Conservation (phyloP, 768 basidiomycete genomes). For the Gymnopilus junonius region DNA sequence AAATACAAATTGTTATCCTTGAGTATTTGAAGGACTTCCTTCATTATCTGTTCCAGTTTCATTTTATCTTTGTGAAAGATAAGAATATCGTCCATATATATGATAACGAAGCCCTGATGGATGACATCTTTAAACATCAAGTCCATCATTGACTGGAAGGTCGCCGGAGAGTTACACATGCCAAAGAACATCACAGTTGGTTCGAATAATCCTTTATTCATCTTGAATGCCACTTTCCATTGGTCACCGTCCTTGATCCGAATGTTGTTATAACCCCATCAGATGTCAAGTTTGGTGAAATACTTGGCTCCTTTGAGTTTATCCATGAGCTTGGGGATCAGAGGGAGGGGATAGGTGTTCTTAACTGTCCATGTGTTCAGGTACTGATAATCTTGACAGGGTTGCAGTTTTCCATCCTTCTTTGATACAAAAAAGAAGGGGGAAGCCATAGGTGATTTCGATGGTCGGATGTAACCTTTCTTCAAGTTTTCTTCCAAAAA, state of each 20-base stretch:
- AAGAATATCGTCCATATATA: conserved; percentile 10
- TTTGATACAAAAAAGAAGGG: conserved; percentile 32
- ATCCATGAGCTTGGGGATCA: conserved; percentile 20
- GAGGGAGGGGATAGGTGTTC: conserved; percentile 39
- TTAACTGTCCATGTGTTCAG: conserved; percentile 40
- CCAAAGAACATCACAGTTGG: background rate
- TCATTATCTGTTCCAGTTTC: background rate
- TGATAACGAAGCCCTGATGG: background rate
- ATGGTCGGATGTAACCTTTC: conserved; percentile 23
- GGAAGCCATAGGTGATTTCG: conserved; percentile 23
- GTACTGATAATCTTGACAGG: conserved; percentile 36
- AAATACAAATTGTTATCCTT: conserved; percentile 33
- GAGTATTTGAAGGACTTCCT: conserved; percentile 29
- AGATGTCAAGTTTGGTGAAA: too few relatives aligned
- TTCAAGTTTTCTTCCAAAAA: conserved; percentile 30
- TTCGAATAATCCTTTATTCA: background rate
- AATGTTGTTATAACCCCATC: background rate
- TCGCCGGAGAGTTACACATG: background rate
- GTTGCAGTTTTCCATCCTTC: conserved; percentile 23
- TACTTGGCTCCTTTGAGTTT: too few relatives aligned
- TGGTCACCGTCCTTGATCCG: background rate
- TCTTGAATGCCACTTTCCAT: conserved; percentile 42
- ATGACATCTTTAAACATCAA: background rate
- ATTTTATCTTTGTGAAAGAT: background rate
- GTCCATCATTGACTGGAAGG: background rate